These are phyloP conservation scores for Leccinum cinnamomeum DNA, from an alignment of 1,284 basidiomycete species.

Conservation along the genomic window DNA sequence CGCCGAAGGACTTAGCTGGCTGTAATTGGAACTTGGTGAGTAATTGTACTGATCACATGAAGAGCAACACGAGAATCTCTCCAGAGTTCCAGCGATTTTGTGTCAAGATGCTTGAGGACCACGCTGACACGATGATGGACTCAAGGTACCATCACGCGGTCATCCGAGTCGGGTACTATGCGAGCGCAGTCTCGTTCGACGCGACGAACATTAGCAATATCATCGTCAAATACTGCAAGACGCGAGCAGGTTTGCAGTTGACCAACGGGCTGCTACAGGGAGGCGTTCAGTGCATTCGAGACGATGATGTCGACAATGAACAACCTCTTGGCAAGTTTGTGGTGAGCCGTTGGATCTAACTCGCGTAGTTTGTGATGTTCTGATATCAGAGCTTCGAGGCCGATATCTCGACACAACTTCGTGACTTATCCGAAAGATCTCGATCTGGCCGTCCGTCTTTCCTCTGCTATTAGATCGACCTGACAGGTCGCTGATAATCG, in stretches of 20 bases:
- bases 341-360: background rate
- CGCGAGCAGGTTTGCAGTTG: background rate
- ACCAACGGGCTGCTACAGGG: background rate
- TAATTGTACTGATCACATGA: background rate
- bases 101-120: background rate
- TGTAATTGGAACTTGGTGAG: background rate
- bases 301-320: background rate
- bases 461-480: background rate
- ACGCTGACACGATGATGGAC: background rate
- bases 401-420: background rate
- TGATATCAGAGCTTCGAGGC: background rate
- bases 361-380: background rate
- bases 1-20: background rate
- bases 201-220: background rate
- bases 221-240: background rate
- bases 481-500: background rate
- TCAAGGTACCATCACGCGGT: background rate
- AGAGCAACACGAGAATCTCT: background rate
- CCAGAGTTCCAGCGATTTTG: background rate
- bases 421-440: too few species aligned
- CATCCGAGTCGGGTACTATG: background rate
- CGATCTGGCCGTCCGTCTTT: background rate
- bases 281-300: background rate
- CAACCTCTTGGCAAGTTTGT: background rate
- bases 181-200: background rate